Evolutionary conservation across 306 rosid genomes (phyloP).

Genomic region (Geum urbanum): DNA sequence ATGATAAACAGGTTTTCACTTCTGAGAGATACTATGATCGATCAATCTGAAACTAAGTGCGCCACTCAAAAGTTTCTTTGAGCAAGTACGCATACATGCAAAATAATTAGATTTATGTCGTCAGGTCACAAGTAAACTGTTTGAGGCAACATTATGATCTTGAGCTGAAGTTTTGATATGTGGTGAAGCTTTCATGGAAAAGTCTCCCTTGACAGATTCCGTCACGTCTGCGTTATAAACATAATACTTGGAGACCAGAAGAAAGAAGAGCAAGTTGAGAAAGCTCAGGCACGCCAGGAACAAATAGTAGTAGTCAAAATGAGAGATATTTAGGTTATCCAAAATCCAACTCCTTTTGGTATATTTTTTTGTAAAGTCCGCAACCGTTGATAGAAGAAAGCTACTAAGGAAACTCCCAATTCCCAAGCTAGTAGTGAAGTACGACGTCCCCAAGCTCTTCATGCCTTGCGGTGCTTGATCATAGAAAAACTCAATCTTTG

Average conservation of each 20-base stretch:
- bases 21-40: too few relatives aligned
- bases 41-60: too few relatives aligned
- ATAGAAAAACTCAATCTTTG: constrained; percentile 75
- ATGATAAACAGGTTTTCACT: too few relatives aligned
- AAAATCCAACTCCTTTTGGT: constrained; percentile 63
- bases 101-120: background rate
- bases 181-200: constrained; percentile 21
- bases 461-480: constrained; percentile 78
- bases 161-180: constrained; percentile 7
- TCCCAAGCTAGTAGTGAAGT: constrained; percentile 54
- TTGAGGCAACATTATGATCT: constrained; percentile 6
- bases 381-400: constrained; percentile 51
- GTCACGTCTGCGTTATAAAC: constrained; percentile 45
- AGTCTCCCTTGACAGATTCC: constrained; percentile 20
- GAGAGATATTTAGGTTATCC: constrained; percentile 65
- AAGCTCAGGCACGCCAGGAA: constrained; percentile 50
- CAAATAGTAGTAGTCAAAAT: constrained; percentile 59
- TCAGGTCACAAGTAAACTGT: constrained; percentile 13
- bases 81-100: background rate
- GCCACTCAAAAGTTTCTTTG: too few relatives aligned
- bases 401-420: constrained; percentile 62
- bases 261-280: constrained; percentile 58
- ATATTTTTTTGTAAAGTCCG: constrained; percentile 42
- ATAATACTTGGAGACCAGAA: constrained; percentile 52
- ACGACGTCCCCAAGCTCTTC: constrained; percentile 80